Base-by-base conservation (phyloP, 2,329 filamentous ascomycete species). In the Fusarium tjaetaba region DNA sequence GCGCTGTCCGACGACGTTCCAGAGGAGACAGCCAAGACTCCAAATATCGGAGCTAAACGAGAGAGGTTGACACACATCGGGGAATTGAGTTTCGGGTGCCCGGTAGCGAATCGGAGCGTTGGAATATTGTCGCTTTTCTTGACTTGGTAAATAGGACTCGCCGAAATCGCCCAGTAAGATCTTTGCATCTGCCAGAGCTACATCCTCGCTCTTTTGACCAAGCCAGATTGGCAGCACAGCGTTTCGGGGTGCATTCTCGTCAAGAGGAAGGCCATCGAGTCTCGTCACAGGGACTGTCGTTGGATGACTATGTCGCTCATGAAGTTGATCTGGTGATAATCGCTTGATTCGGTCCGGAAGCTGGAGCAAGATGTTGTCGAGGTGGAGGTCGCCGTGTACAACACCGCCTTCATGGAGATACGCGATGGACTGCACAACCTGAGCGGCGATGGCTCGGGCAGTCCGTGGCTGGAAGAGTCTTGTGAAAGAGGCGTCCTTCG, bases 321-420 rank as follows among this genome's bases (percentile, higher is more conserved):
- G 73, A 20, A 76, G 70, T 30, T 72, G 73, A 24, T 76, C 65
- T 9, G 74, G 71, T 0, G 65, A 71, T 0, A 76, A 48, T 4
- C 43, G 36, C 34, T n/a, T 73, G 16, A 73, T 73, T 26, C 65
- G 60, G 34, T 76, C 71, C 26, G 72, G 74, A 26, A 75, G 69
- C 38, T 70, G 74, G 10, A 76, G 43, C 14, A 76, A 58, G 16
- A 76, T 49, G 45, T 76, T 76, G 32, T 75, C 74, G 16, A 75
- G 61, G 43, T 76, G 74, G 26, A 76, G 61, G 9, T 76, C 74
- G 41, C 74, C 74, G 48, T 76, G 74, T 26, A 76, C 74, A 18
- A 75, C 65, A 32, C 74, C 74, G 15, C 65, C 65, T 14, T 70
- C 57, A 20, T 76, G 74, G 18, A 76, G 61, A 46, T 76, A 76